Conservation (phyloP, 2,329 filamentous ascomycete species). For the Fusarium sp. region DNA sequence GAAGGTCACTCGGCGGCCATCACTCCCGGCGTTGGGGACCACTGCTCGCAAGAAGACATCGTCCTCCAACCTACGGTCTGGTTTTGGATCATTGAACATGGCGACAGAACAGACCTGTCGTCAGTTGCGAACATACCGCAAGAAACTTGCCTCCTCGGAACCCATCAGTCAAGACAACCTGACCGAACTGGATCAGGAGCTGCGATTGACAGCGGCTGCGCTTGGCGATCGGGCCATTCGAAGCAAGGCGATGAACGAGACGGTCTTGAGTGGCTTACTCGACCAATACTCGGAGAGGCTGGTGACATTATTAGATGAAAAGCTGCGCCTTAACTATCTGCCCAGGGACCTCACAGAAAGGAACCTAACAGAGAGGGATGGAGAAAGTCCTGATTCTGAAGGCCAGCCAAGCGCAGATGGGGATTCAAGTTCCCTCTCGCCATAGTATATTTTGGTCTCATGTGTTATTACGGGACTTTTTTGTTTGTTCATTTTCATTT, state of each 20-base stretch:
- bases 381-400: slow-evolving; percentile 46
- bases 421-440: slow-evolving; percentile 51
- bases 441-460: slow-evolving; percentile 32
- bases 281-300: slow-evolving; percentile 82
- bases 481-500: slow-evolving; percentile 20
- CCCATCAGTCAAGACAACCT: slow-evolving; percentile 67
- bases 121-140: slow-evolving; percentile 71
- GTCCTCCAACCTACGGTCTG: slow-evolving; percentile 57
- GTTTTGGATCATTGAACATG: slow-evolving; percentile 68
- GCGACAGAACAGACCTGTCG: slow-evolving; percentile 74
- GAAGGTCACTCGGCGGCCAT: slow-evolving; percentile 62
- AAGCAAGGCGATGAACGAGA: slow-evolving; percentile 67
- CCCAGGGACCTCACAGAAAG: slow-evolving; percentile 42
- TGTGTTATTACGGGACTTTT: slow-evolving; percentile 28
- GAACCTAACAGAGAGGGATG: slow-evolving; percentile 42
- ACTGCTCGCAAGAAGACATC: slow-evolving; percentile 63
- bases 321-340: slow-evolving; percentile 64
- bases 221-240: slow-evolving; percentile 68
- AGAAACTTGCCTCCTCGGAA: slow-evolving; percentile 69
- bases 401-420: slow-evolving; percentile 49
- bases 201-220: slow-evolving; percentile 71
- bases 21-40: slow-evolving; percentile 62
- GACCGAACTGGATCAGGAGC: slow-evolving; percentile 73
- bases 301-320: slow-evolving; percentile 78
- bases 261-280: slow-evolving; percentile 71